phyloP scores from a whole-genome alignment of 305 asterid species.

The Fraxinus latifolia region DNA sequence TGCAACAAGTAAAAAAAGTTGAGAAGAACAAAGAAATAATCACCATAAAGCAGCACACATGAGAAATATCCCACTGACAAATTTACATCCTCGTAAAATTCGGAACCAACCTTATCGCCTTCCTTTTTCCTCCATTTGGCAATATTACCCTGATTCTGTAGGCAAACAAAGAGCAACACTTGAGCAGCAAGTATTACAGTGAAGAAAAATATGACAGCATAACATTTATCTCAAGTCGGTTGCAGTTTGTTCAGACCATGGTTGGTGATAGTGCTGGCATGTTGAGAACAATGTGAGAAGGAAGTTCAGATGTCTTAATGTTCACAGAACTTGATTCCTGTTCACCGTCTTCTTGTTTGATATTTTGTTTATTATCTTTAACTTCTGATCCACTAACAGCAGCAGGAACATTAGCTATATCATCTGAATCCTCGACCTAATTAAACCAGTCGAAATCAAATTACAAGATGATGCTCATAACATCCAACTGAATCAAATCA shows the following conservation, averaged over 20 bases:
- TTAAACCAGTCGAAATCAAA: conserved; percentile 35
- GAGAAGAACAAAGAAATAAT: conserved; percentile 14
- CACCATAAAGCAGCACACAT: conserved; percentile 18
- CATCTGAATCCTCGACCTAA: conserved; percentile 89
- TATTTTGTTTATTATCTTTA: conserved; percentile 43
- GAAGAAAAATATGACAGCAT: conserved; percentile 15
- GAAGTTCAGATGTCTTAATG: conserved; percentile 66
- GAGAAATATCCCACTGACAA: conserved; percentile 14
- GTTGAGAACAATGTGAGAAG: conserved; percentile 81
- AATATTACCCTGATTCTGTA: conserved; percentile 91
- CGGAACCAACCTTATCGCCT: conserved; percentile 81
- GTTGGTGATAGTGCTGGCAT: conserved; percentile 99
- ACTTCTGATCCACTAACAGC: conserved; percentile 48
- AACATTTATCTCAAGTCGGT: conserved; percentile 9
- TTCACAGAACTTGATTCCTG: conserved; percentile 56
- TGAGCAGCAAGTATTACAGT: conserved; percentile 23
- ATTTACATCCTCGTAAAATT: conserved; percentile 16
- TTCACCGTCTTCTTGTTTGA: conserved; percentile 35
- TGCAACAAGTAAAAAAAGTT: conserved; percentile 43
- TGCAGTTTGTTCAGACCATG: conserved; percentile 57
- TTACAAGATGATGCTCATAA: conserved; percentile 23
- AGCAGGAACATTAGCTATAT: conserved; percentile 63
- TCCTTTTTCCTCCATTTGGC: conserved; percentile 83
- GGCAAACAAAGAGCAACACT: conserved; percentile 21
- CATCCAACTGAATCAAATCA: conserved; percentile 13